Evolutionary conservation across 768 basidiomycete species (phyloP).

Genomic region (Hypsizygus marmoreus): DNA sequence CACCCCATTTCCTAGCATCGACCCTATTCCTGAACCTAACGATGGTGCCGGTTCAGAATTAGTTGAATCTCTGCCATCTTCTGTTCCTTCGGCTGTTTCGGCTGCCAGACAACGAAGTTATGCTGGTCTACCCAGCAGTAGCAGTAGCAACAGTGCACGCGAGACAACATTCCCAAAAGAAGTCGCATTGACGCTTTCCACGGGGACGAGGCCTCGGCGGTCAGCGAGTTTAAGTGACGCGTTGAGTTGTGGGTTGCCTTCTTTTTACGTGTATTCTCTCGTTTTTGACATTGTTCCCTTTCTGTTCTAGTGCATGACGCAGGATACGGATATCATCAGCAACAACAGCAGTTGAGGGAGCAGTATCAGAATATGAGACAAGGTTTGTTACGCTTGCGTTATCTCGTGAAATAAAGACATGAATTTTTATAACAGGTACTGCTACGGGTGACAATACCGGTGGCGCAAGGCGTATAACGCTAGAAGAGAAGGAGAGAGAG

Average conservation of each 20-base stretch:
- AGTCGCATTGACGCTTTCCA: slow-evolving; percentile 38
- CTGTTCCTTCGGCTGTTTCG: slow-evolving; percentile 20
- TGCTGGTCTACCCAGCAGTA: slow-evolving; percentile 25
- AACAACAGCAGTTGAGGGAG: slow-evolving; percentile 40
- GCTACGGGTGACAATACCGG: slow-evolving; percentile 28
- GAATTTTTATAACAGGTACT: slow-evolving; percentile 6
- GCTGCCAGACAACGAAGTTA: slow-evolving; percentile 27
- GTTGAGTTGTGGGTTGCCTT: slow-evolving; percentile 33
- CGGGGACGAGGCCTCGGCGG: slow-evolving; percentile 60
- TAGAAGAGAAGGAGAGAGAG: slow-evolving; percentile 40
- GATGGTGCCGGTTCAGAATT: slow-evolving; percentile 34
- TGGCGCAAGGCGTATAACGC: slow-evolving; percentile 37
- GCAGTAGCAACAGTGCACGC: too few relatives aligned
- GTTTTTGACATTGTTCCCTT: slow-evolving; percentile 2
- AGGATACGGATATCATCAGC: slow-evolving; percentile 22
- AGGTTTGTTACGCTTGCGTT: too few relatives aligned
- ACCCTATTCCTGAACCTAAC: slow-evolving; percentile 12
- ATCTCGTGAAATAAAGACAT: too few relatives aligned
- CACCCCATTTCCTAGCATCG: slow-evolving; percentile 23
- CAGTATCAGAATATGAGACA: slow-evolving; percentile 35
- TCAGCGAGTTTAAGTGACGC: slow-evolving; percentile 82
- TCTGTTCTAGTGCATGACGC: slow-evolving; percentile 34
- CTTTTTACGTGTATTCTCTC: slow-evolving; percentile 12
- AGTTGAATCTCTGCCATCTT: slow-evolving; percentile 28
- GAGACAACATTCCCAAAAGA: slow-evolving; percentile 15